Evolutionary conservation across 1,284 basidiomycete species (phyloP).

Genomic region (Trichosporon faecale): DNA sequence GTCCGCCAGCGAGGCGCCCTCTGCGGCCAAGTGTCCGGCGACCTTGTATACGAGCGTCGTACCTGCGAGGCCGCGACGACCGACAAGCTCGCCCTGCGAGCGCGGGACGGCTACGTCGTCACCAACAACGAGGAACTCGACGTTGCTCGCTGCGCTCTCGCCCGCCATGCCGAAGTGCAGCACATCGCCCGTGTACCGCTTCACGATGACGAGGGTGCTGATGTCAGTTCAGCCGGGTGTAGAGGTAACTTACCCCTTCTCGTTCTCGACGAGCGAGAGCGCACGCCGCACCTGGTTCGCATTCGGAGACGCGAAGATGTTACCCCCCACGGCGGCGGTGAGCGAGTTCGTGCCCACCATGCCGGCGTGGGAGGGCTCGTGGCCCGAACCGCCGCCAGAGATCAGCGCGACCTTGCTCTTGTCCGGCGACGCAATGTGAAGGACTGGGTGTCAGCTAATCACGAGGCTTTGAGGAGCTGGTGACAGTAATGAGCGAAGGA

Average conservation of each 20-base stretch:
- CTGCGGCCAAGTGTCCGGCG: conserved; percentile 74
- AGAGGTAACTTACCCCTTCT: conserved; percentile 61
- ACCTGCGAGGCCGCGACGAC: conserved; percentile 70
- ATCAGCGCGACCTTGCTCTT: conserved; percentile 72
- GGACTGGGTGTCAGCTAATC: conserved; percentile 27
- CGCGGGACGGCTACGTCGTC: conserved; percentile 87
- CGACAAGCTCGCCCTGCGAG: conserved; percentile 51
- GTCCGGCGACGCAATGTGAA: conserved; percentile 61
- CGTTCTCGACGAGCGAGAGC: conserved; percentile 72
- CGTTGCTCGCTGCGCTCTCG: conserved; percentile 69
- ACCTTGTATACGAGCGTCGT: conserved; percentile 90
- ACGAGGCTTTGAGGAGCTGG: neutral
- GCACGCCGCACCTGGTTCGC: conserved; percentile 73
- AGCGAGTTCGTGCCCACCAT: conserved; percentile 77
- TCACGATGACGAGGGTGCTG: conserved; percentile 78
- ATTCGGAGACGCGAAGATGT: conserved; percentile 83
- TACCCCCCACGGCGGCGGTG: conserved; percentile 79
- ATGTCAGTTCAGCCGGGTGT: neutral
- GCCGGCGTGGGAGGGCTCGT: conserved; percentile 79
- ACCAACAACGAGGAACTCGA: conserved; percentile 80
- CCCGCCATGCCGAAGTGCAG: conserved; percentile 90
- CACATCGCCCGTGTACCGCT: conserved; percentile 80
- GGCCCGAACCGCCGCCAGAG: conserved; percentile 86
- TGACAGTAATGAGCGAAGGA: neutral
- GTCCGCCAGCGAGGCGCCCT: conserved; percentile 68